Percentiles rank a stretch among this genome's conserved stretches.
phyloP scores from a whole-genome alignment of 73 alveolate genomes.

The Paramecium sonneborni region DNA sequence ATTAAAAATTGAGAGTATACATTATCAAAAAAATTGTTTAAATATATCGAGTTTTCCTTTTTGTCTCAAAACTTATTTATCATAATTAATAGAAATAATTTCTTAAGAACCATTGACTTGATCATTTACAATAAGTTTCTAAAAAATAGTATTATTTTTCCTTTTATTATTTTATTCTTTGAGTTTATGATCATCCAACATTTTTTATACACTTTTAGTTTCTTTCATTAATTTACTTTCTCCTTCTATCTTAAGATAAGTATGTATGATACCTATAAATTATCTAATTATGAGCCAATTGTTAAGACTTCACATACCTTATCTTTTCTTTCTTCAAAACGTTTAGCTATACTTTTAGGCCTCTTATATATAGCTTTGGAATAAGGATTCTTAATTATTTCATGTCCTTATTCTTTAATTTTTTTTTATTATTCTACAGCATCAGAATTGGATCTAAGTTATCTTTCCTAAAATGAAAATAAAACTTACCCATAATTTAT shows the following conservation, averaged over 20 bases:
- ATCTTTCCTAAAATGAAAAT: neutral
- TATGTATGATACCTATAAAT: neutral
- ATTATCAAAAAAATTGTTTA: neutral
- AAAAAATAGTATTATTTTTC: neutral
- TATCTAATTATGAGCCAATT: neutral
- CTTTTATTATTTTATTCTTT: neutral
- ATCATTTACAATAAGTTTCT: neutral
- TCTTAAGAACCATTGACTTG: neutral
- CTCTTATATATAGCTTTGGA: neutral
- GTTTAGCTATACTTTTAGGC: neutral
- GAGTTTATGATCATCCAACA: neutral
- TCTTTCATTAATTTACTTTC: neutral
- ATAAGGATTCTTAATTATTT: too few species aligned
- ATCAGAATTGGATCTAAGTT: conserved; percentile 47
- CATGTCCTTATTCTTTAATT: too few species aligned
- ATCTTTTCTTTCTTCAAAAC: neutral
- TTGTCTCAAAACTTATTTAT: neutral
- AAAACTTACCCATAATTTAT: conserved; percentile 25
- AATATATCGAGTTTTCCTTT: neutral
- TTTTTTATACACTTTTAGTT: neutral
- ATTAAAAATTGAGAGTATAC: neutral
- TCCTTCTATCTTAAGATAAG: neutral
- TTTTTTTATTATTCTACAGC: neutral
- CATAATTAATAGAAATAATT: neutral
- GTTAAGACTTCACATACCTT: neutral